Evolutionary conservation across 345 rosid genomes (phyloP).

Genomic region (Acer campestre): DNA sequence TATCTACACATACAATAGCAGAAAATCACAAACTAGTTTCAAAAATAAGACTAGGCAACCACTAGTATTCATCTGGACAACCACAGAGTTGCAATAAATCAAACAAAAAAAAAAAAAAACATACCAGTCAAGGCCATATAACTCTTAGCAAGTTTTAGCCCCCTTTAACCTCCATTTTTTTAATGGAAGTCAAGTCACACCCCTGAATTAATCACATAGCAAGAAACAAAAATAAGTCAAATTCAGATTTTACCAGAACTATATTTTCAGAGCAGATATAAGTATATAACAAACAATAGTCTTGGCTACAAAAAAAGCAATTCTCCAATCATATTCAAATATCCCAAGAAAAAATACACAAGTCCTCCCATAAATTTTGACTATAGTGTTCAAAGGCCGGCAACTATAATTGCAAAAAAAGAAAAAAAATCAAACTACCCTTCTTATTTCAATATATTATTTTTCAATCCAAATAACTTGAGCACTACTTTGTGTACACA

Average conservation of each 20-base stretch:
- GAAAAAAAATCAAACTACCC: not conserved
- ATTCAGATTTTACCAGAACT: not conserved
- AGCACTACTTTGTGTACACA: slow-evolving; percentile 2
- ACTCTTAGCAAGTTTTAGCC: slow-evolving; percentile 48
- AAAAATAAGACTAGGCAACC: slow-evolving; percentile 1
- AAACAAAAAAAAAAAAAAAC: not conserved
- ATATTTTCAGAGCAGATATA: not conserved
- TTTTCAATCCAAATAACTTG: not conserved
- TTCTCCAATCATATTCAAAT: slow-evolving; percentile 1
- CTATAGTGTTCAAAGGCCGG: not conserved
- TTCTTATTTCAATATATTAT: not conserved
- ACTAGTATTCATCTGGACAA: not conserved
- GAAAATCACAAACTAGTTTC: slow-evolving; percentile 3
- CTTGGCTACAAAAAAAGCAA: not conserved
- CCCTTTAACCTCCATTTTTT: slow-evolving; percentile 74
- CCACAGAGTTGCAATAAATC: not conserved
- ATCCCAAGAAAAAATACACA: not conserved
- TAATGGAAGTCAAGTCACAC: slow-evolving; percentile 6
- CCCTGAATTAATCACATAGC: slow-evolving; percentile 30
- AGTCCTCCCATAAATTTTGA: not conserved
- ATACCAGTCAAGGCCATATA: slow-evolving; percentile 60
- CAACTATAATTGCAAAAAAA: slow-evolving; percentile 8
- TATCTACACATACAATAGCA: slow-evolving; percentile 26
- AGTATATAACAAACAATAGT: not conserved
- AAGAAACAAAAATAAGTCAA: slow-evolving; percentile 5